Evolutionary conservation across 208 protist species (phyloP), one percentile per base, ranked within the genome.

Genomic region (Novymonas esmeraldas): DNA sequence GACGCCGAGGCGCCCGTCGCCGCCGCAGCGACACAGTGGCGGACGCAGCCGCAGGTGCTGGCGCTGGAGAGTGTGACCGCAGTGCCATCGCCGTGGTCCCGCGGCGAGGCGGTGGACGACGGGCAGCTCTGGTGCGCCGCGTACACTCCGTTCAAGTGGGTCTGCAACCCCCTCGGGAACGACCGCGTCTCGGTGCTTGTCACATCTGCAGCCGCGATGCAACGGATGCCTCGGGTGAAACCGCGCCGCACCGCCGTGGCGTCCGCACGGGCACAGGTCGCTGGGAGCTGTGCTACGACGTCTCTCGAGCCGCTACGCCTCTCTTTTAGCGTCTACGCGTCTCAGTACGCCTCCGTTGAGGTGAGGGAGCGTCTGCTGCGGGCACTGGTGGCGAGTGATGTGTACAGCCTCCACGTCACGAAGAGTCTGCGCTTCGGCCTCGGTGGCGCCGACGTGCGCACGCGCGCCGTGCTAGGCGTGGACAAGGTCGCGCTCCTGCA

Each of bases 71-170:
- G 54, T 2, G 45, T 75, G 4, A 33, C 26, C 11, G 5, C 22
- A 2, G 54, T 59, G 33, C 7, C 5, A 16, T 28, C 5, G 18
- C 31, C 20, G 13, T n/a, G n/a, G n/a, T 24, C 20, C 18, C 20
- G 2, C 6, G 22, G 45, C 14, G n/a, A 50, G 62, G 36, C 11
- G 9, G 65, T 33, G n/a, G 36, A 39, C 11, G 28, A 59, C 0
- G 9, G n/a, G 6, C 20, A 49, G 26, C 18, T 44, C 14, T 81
- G 75, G 75, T 51, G 39, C n/a, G 75, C 64, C 10, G 52, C 46
- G 10, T 82, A 82, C 45, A 65, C 76, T 2, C 44, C 65, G 0
- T 82, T 82, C 54, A 65, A 64, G 22, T 82, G 76, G 76, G 11
- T 82, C 3, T 66, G 56, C n/a, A 70, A 62, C 44, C 71, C 75